A percentile compares a stretch with the other conserved stretches of the same genome.
phyloP scores from a whole-genome alignment of 495 filamentous ascomycete species.

The Talaromyces trachyspermus region DNA sequence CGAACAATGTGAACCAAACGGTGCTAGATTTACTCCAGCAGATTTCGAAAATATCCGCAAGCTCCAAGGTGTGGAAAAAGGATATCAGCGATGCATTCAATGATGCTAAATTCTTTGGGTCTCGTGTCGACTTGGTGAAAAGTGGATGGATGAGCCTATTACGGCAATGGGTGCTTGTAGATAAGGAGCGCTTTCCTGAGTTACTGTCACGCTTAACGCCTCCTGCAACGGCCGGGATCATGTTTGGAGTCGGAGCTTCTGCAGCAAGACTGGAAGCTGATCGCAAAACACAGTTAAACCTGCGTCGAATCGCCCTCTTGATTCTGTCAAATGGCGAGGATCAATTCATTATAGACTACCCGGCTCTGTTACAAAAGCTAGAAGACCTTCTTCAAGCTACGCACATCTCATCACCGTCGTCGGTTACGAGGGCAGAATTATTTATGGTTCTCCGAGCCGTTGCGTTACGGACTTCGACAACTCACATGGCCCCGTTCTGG shows the following conservation, averaged over 20 bases:
- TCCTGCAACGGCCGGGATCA: constrained; percentile 90
- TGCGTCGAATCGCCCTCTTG: constrained; percentile 72
- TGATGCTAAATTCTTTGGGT: constrained; percentile 73
- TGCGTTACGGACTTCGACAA: constrained; percentile 62
- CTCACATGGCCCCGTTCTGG: constrained; percentile 80
- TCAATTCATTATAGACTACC: constrained; percentile 69
- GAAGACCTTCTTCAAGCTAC: constrained; percentile 84
- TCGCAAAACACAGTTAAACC: constrained; percentile 83
- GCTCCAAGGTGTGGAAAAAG: constrained; percentile 87
- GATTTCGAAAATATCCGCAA: constrained; percentile 65
- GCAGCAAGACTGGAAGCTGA: constrained; percentile 93
- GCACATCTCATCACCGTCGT: constrained; percentile 82
- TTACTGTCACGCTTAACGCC: constrained; percentile 69
- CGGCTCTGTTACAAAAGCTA: constrained; percentile 69
- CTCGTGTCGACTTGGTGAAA: constrained; percentile 56
- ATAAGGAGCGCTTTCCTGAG: constrained; percentile 84
- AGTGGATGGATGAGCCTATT: constrained; percentile 75
- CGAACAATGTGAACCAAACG: constrained; percentile 69
- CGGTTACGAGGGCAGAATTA: constrained; percentile 77
- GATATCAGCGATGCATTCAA: constrained; percentile 89
- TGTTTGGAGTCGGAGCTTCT: constrained; percentile 94
- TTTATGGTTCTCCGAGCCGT: constrained; percentile 84
- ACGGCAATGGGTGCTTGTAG: constrained; percentile 70
- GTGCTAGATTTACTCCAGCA: constrained; percentile 69
- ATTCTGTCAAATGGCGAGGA: constrained; percentile 68